Conservation (phyloP, 306 rosid species). For the Calophaca sinica region DNA sequence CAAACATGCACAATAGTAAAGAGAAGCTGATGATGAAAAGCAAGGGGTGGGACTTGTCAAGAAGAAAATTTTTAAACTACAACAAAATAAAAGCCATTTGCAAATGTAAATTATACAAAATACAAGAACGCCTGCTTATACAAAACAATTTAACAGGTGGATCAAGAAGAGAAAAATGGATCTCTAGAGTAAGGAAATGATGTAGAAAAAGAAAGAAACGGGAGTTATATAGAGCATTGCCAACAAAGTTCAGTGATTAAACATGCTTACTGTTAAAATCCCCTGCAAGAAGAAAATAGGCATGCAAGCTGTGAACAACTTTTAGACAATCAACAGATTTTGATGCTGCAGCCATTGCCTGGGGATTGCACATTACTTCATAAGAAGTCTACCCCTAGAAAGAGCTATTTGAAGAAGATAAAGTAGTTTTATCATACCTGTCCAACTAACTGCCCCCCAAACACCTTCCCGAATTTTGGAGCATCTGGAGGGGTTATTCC, state of each 20-base stretch:
- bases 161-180: conserved; percentile 34
- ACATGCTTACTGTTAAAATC: conserved; percentile 80
- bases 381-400: conserved; percentile 41
- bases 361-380: conserved; percentile 44
- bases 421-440: conserved; percentile 66
- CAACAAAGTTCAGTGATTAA: conserved; percentile 40
- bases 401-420: conserved; percentile 32
- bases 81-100: neutral
- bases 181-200: conserved; percentile 12
- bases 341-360: conserved; percentile 99
- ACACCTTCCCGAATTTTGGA: conserved; percentile 86
- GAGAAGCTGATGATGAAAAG: conserved; percentile 21
- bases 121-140: neutral
- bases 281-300: conserved; percentile 86
- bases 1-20: conserved; percentile 31
- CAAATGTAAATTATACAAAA: conserved; percentile 34
- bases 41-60: conserved; percentile 21
- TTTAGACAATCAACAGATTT: conserved; percentile 92
- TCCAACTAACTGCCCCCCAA: conserved; percentile 92
- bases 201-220: conserved; percentile 1
- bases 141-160: conserved; percentile 23
- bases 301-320: conserved; percentile 89
- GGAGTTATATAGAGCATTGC: conserved; percentile 24
- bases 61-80: conserved; percentile 28
- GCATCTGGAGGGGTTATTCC: conserved; percentile 89